These are phyloP conservation scores for Fusarium duplospermum DNA, from an alignment of 2,329 filamentous ascomycete species.

Conservation along the genomic window DNA sequence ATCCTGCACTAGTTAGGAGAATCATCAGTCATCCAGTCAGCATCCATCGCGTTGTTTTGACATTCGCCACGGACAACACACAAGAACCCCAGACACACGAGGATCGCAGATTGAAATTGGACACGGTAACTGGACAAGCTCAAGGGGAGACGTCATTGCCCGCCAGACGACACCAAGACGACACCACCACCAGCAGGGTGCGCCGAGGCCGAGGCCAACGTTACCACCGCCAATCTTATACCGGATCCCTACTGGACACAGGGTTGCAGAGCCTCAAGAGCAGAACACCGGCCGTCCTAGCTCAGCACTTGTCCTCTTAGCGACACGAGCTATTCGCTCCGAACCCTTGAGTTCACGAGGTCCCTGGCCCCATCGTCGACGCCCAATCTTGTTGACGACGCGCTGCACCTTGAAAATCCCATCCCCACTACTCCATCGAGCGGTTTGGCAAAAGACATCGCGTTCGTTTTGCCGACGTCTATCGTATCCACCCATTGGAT, in stretches of 20 bases:
- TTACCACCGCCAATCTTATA: conserved; percentile 21
- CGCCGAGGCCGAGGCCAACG: conserved; percentile 20
- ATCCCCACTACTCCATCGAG: conserved; percentile 20
- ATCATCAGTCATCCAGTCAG: conserved; percentile 8
- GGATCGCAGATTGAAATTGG: conserved; percentile 15
- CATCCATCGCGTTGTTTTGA: not conserved
- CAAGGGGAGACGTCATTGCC: conserved; percentile 39
- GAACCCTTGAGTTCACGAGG: conserved; percentile 28
- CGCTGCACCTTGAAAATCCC: conserved; percentile 16
- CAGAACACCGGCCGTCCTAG: conserved; percentile 24
- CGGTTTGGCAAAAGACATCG: conserved; percentile 1
- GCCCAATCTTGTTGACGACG: conserved; percentile 21
- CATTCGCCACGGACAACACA: conserved; percentile 36
- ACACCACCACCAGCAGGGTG: conserved; percentile 12
- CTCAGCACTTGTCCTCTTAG: conserved; percentile 20
- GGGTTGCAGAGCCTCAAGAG: conserved; percentile 42
- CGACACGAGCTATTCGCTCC: conserved; percentile 18
- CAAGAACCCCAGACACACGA: conserved; percentile 22
- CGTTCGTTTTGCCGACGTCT: conserved; percentile 10
- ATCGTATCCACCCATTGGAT: conserved; percentile 8
- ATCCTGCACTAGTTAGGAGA: conserved; percentile 1
- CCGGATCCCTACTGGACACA: conserved; percentile 7
- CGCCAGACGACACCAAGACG: conserved; percentile 19
- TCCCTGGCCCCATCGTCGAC: conserved; percentile 30
- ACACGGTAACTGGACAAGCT: conserved; percentile 8